These are phyloP conservation scores for Aspergillus aculeatinus DNA, from an alignment of 2,329 filamentous ascomycete genomes.

Conservation along the genomic window DNA sequence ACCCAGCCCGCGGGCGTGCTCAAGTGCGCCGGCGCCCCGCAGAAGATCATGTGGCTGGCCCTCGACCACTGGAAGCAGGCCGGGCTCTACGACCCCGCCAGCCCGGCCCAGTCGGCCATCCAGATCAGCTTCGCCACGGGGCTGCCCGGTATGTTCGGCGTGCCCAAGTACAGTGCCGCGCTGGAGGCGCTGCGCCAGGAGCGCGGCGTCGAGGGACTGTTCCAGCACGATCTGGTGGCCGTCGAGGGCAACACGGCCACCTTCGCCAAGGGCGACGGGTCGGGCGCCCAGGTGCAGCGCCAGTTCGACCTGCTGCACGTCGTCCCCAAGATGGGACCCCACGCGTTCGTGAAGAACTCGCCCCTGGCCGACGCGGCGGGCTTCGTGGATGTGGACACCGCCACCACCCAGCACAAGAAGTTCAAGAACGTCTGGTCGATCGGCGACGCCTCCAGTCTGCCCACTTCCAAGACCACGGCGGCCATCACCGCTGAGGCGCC, in stretches of 20 bases:
- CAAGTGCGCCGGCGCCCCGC: slow-evolving; percentile 63
- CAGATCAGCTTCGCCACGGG: slow-evolving; percentile 58
- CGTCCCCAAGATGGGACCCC: slow-evolving; percentile 60
- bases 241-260: slow-evolving; percentile 55
- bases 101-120: slow-evolving; percentile 45
- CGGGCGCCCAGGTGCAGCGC: slow-evolving; percentile 44
- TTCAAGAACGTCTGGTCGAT: slow-evolving; percentile 60
- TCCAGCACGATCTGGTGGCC: slow-evolving; percentile 57
- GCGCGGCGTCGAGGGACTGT: slow-evolving; percentile 58
- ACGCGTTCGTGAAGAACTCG: slow-evolving; percentile 56
- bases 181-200: slow-evolving; percentile 56
- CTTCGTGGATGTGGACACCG: slow-evolving; percentile 58
- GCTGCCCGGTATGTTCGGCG: slow-evolving; percentile 58
- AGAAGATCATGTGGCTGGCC: slow-evolving; percentile 64
- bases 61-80: slow-evolving; percentile 58
- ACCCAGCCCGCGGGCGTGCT: slow-evolving; percentile 59
- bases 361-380: slow-evolving; percentile 56
- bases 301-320: slow-evolving; percentile 58
- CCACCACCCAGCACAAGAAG: slow-evolving; percentile 54
- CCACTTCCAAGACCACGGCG: slow-evolving; percentile 58
- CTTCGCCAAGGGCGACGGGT: slow-evolving; percentile 49
- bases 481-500: slow-evolving; percentile 55
- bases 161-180: slow-evolving; percentile 58
- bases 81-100: slow-evolving; percentile 50
- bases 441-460: slow-evolving; percentile 60